phyloP scores from a whole-genome alignment of 768 basidiomycete genomes.

The Antrodiella citrinella region DNA sequence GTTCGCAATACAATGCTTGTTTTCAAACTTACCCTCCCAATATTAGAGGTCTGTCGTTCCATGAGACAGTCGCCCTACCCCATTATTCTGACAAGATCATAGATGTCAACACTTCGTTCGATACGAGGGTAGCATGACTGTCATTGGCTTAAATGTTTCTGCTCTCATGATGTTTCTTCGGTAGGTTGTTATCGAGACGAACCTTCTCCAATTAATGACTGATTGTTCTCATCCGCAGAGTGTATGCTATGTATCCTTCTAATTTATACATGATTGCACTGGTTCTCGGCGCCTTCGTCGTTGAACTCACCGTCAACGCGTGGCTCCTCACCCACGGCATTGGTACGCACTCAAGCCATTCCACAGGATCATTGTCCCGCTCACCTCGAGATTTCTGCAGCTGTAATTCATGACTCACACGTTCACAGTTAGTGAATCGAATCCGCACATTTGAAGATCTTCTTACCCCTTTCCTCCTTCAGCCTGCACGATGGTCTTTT shows the following conservation, averaged over 20 bases:
- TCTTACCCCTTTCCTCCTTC: no score
- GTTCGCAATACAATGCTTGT: no score
- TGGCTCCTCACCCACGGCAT: constrained; percentile 46
- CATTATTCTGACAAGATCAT: no score
- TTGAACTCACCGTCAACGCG: constrained; percentile 40
- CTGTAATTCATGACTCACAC: constrained; percentile 3
- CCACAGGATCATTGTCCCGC: no score
- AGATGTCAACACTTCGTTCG: constrained; percentile 25
- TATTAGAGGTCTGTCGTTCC: no score
- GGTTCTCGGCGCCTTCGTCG: constrained; percentile 27
- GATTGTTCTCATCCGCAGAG: constrained; percentile 8
- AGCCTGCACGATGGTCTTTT: constrained; percentile 37
- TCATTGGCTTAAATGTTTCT: constrained; percentile 43
- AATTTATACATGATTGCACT: constrained; percentile 20
- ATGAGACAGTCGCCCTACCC: no score
- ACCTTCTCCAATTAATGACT: not conserved
- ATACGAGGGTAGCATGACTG: constrained; percentile 35
- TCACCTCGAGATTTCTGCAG: no score
- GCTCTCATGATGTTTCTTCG: constrained; percentile 55
- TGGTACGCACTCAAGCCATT: no score
- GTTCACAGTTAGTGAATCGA: constrained; percentile 14
- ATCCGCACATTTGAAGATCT: no score
- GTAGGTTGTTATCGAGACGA: constrained; percentile 12
- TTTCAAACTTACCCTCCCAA: no score
- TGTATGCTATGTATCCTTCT: constrained; percentile 24